These are phyloP conservation scores for Zygotorulaspora danielsina DNA, from an alignment of 805 yeast species.

Conservation along the genomic window DNA sequence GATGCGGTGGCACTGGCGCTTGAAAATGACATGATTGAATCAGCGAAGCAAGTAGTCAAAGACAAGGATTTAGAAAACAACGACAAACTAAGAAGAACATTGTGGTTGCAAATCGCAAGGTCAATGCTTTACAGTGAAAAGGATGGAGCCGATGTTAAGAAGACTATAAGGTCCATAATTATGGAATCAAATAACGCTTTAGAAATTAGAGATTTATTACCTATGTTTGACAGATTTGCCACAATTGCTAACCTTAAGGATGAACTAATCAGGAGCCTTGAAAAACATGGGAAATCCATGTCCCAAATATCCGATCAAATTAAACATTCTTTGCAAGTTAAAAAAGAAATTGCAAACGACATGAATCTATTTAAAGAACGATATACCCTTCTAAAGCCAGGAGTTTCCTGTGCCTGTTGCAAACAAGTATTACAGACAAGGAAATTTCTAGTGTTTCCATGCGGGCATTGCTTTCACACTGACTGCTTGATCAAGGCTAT, in stretches of 20 bases:
- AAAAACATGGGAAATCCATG: constrained; percentile 64
- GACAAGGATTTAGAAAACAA: constrained; percentile 35
- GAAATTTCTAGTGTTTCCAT: constrained; percentile 78
- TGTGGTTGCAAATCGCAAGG: constrained; percentile 64
- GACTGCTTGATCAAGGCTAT: constrained; percentile 74
- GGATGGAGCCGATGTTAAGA: constrained; percentile 28
- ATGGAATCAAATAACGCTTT: constrained; percentile 46
- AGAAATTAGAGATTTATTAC: constrained; percentile 75
- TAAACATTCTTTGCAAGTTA: constrained; percentile 62
- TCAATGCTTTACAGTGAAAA: constrained; percentile 29
- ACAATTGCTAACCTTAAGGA: constrained; percentile 79
- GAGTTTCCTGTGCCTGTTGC: constrained; percentile 76
- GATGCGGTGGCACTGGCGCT: constrained; percentile 79
- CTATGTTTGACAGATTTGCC: constrained; percentile 77
- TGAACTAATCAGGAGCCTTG: constrained; percentile 76
- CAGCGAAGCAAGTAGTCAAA: constrained; percentile 26
- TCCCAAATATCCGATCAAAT: constrained; percentile 66
- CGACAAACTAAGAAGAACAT: constrained; percentile 52
- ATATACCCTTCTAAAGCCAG: constrained; percentile 70
- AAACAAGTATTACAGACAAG: constrained; percentile 62
- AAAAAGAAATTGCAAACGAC: constrained; percentile 55
- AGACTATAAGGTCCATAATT: constrained; percentile 36
- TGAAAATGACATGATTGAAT: constrained; percentile 42
- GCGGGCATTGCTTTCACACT: constrained; percentile 84
- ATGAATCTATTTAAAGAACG: constrained; percentile 50